Conservation (phyloP, 129 eudicot genomes). For the Rutidosis leptorrhynchoides region DNA sequence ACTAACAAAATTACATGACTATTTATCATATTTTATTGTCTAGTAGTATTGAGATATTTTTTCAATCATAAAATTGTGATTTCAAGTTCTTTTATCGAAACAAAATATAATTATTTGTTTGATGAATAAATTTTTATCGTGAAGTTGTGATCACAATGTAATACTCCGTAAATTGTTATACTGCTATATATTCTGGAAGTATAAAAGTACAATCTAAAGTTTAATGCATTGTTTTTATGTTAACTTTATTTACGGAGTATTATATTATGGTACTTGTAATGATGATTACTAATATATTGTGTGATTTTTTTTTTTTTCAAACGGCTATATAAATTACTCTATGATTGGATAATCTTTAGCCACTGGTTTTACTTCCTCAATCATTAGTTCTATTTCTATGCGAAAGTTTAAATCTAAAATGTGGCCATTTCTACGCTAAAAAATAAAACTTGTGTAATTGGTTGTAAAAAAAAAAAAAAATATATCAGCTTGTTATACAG, state of each 20-base stretch:
- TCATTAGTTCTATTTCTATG: conserved; percentile 28
- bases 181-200: background rate
- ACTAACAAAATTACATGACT: too few species aligned
- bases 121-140: too few species aligned
- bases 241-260: too few species aligned
- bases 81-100: too few species aligned
- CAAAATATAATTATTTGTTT: too few species aligned
- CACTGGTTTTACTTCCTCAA: conserved; percentile 41
- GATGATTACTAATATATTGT: conserved; percentile 34
- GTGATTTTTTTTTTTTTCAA: conserved; percentile 28
- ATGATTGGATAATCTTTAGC: conserved; percentile 39
- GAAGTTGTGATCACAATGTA: too few species aligned
- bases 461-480: background rate
- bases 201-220: conserved; percentile 15
- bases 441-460: background rate
- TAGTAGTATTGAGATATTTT: background rate
- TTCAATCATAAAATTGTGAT: too few species aligned
- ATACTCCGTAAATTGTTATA: too few species aligned
- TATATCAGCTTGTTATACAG: background rate
- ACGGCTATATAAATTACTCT: conserved; percentile 36
- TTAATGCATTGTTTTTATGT: conserved; percentile 3
- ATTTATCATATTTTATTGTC: too few species aligned
- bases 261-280: conserved; percentile 28
- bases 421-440: background rate
- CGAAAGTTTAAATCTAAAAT: background rate